phyloP scores from a whole-genome alignment of 495 filamentous ascomycete genomes.

The Neurospora sp. region DNA sequence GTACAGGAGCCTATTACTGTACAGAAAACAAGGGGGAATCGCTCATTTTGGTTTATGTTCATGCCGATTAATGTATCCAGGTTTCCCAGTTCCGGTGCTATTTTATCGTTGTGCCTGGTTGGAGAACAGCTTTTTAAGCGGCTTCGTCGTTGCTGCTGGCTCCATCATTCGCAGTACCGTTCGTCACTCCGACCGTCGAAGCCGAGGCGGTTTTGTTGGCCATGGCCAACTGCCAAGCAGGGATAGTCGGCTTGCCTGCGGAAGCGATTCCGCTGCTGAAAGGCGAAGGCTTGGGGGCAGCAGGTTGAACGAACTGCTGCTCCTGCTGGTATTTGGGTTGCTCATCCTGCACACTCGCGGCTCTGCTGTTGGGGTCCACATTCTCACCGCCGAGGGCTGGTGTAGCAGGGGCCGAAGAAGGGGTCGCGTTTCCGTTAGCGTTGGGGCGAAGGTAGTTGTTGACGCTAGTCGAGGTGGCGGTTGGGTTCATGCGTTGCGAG shows the following conservation, averaged over 20 bases:
- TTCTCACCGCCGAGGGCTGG: slow-evolving; percentile 19
- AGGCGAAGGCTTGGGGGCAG: slow-evolving; percentile 22
- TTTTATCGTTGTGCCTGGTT: background rate
- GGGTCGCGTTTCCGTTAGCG: slow-evolving; percentile 23
- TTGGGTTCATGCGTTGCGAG: slow-evolving; percentile 61
- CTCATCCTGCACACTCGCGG: slow-evolving; percentile 25
- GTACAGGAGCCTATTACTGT: background rate
- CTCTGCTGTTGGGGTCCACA: slow-evolving; percentile 8
- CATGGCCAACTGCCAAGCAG: slow-evolving; percentile 79
- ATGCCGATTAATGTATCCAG: background rate
- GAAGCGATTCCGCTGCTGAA: slow-evolving; percentile 25
- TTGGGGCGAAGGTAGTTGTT: slow-evolving; percentile 26
- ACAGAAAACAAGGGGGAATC: background rate
- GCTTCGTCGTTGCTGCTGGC: slow-evolving; percentile 13
- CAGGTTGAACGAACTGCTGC: slow-evolving; percentile 2
- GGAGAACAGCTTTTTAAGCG: background rate
- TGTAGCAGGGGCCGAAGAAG: slow-evolving; percentile 19
- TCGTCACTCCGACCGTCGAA: slow-evolving; percentile 19
- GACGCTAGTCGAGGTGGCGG: slow-evolving; percentile 24
- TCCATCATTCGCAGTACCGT: slow-evolving; percentile 10
- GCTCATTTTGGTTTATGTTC: background rate
- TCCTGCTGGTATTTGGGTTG: slow-evolving; percentile 28
- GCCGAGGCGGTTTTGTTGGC: slow-evolving; percentile 37
- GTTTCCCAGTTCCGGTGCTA: background rate
- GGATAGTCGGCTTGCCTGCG: slow-evolving; percentile 59